Conservation (phyloP, 2,329 filamentous ascomycete genomes). For the Phoma sp. region DNA sequence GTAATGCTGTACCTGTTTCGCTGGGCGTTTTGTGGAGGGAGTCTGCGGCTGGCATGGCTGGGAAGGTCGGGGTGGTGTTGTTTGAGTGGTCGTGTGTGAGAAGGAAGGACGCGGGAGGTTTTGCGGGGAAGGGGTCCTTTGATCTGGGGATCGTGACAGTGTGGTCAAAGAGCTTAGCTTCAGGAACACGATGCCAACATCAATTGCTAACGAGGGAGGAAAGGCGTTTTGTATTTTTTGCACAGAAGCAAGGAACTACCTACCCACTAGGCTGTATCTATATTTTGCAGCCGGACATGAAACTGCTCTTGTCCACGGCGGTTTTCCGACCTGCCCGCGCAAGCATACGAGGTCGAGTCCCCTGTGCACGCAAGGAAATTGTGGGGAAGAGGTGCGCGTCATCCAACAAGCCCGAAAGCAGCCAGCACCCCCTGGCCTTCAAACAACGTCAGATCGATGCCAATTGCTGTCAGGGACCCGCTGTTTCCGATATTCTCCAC, state of each 20-base stretch:
- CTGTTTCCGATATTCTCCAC: constrained; percentile 7
- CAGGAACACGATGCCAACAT: not conserved
- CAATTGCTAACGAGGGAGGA: not conserved
- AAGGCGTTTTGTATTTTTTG: constrained; percentile 6
- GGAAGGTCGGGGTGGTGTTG: not conserved
- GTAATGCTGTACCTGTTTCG: constrained; percentile 20
- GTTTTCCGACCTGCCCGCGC: constrained; percentile 10
- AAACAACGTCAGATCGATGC: constrained; percentile 14
- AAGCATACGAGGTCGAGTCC: constrained; percentile 8
- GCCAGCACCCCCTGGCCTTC: not conserved
- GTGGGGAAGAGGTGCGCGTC: constrained; percentile 22
- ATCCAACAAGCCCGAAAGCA: not conserved
- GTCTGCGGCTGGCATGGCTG: constrained; percentile 19
- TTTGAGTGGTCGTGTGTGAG: not conserved
- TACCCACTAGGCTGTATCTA: constrained; percentile 4
- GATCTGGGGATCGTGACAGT: constrained; percentile 13
- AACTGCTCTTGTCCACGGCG: constrained; percentile 4
- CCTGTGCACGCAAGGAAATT: constrained; percentile 7
- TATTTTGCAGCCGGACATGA: constrained; percentile 4
- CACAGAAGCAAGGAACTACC: not conserved
- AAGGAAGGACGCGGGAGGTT: not conserved
- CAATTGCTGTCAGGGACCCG: constrained; percentile 7
- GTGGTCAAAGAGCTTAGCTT: not conserved
- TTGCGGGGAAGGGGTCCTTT: constrained; percentile 17
- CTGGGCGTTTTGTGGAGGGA: constrained; percentile 29